phyloP scores from a whole-genome alignment of 768 basidiomycete species.

The Pholiota conissans region DNA sequence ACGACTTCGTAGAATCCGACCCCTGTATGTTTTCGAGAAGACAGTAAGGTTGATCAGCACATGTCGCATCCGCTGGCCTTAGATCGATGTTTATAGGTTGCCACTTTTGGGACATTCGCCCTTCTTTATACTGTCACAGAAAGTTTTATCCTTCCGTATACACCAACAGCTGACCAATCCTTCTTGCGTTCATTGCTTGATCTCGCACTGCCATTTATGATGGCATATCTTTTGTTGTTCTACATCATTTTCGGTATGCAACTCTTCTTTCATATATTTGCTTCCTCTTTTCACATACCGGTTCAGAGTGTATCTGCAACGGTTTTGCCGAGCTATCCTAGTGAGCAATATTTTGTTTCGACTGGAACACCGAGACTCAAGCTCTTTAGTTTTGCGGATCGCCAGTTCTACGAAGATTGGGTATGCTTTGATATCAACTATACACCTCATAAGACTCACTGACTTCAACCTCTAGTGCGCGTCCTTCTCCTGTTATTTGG shows the following conservation, averaged over 20 bases:
- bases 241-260: constrained; percentile 79
- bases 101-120: constrained; percentile 95
- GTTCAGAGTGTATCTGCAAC: constrained; percentile 91
- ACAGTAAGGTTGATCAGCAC: constrained; percentile 40
- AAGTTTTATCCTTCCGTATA: constrained; percentile 87
- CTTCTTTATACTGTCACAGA: constrained; percentile 94
- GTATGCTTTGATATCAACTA: constrained; percentile 38
- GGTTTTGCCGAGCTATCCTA: constrained; percentile 91
- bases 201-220: constrained; percentile 90
- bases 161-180: constrained; percentile 65
- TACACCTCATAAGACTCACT: neutral
- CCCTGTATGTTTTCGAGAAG: constrained; percentile 81
- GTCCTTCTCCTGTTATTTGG: neutral
- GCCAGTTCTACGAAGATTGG: constrained; percentile 98
- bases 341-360: constrained; percentile 39
- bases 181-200: constrained; percentile 80
- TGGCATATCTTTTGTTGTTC: constrained; percentile 85
- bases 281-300: neutral
- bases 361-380: neutral
- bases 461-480: neutral
- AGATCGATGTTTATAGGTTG: constrained; percentile 47
- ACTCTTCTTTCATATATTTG: neutral
- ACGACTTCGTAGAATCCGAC: constrained; percentile 59
- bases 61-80: constrained; percentile 27
- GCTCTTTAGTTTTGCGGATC: constrained; percentile 81